Evolutionary conservation across 2,329 filamentous ascomycete species (phyloP), one percentile per base, ranked within the genome.

Genomic region (Microcyclosporella mali): DNA sequence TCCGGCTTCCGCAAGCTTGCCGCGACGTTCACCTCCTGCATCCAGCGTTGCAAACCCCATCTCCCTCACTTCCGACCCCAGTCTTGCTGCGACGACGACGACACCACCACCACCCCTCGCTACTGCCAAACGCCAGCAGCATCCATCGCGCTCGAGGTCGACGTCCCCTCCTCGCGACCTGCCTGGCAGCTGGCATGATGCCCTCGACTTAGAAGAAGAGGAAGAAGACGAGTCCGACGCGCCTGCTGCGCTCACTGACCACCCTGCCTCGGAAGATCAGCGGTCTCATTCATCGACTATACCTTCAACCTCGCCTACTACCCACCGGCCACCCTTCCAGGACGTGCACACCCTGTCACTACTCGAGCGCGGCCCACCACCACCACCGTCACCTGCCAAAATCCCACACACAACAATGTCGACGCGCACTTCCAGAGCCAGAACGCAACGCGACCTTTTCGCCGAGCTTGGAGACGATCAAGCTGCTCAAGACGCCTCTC

Each of bases 281-380:
- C 37, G 37, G 37, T 16, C 37, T 19, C 28, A 32, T 15, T 40
- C 37, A 10, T 25, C 21, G 6, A 25, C 6, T 25, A 9, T 25
- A 6, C 15, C 32, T 2, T 30, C 37, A 10, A 33, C 25, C 3
- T 19, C 37, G 16, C 37, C 15, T 17, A 25, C 27, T 6, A n/a
- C 18, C 18, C 33, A 36, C 21, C 21, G 9, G 21, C 9, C 21
- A 12, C 12, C n/a, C 6, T n/a, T 6, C 19, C 32, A 35, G 40
- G 15, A 41, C 40, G 31, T 36, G 32, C 33, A 25, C 25, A 41
- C 40, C 40, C 19, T 35, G 40, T 31, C 32, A 6, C 34, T 30
- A 32, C 40, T 41, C 12, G 40, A 41, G 33, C 15, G n/a, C 10
- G 18, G 30, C 38, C 19, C 32, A 41, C 32, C 40, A 21, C 33